Conservation (phyloP, 139 green algal genomes). For the Chlamydomonas sp. region DNA sequence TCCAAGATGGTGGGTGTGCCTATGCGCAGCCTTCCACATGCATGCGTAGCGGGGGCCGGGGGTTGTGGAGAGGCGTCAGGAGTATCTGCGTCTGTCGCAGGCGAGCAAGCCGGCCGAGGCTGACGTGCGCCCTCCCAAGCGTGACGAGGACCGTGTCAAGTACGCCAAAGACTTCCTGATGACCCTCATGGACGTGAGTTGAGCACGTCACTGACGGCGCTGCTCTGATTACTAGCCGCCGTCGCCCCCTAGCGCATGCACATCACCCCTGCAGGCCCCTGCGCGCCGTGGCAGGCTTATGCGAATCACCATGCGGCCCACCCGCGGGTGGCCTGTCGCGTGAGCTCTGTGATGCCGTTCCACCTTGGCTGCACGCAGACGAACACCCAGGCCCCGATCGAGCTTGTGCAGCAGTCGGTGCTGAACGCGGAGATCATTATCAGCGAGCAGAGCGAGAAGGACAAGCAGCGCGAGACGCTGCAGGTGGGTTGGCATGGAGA, state of each 20-base stretch:
- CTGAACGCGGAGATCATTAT: slow-evolving; percentile 51
- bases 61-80: neutral
- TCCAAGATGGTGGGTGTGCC: slow-evolving; percentile 45
- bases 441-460: slow-evolving; percentile 47
- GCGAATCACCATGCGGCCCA: neutral
- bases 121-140: slow-evolving; percentile 42
- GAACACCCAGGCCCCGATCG: slow-evolving; percentile 47
- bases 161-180: slow-evolving; percentile 68
- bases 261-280: neutral
- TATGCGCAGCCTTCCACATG: slow-evolving; percentile 5
- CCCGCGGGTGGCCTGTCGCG: too few species aligned
- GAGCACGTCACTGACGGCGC: too few species aligned
- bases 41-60: neutral
- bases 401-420: slow-evolving; percentile 52
- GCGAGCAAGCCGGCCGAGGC: neutral
- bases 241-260: neutral
- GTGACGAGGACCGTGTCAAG: slow-evolving; percentile 45
- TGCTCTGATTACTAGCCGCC: too few species aligned
- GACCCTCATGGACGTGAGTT: slow-evolving; percentile 64
- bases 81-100: too few species aligned
- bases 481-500: too few species aligned
- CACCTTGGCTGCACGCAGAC: too few species aligned
- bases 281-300: neutral
- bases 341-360: too few species aligned
- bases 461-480: slow-evolving; percentile 48